phyloP scores from a whole-genome alignment of 345 rosid genomes.

The Rubroshorea leprosula region DNA sequence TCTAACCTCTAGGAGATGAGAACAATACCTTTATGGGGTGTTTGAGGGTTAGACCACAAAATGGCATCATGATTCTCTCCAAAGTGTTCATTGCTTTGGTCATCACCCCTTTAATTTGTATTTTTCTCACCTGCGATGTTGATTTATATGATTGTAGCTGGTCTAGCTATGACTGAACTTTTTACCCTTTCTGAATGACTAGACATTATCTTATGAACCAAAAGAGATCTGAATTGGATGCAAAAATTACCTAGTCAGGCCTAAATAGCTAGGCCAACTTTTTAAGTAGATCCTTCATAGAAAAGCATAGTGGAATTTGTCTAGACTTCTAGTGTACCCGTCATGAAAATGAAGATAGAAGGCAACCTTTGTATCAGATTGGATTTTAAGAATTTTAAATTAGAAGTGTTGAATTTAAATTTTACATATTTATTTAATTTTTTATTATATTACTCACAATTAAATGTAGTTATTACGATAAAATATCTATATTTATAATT shows the following conservation, averaged over 20 bases:
- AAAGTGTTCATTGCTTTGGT: background rate
- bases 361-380: too few relatives aligned
- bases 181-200: background rate
- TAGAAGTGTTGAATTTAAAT: background rate
- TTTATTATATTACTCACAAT: too few relatives aligned
- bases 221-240: background rate
- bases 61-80: conserved; percentile 22
- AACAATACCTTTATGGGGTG: conserved; percentile 17
- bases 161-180: background rate
- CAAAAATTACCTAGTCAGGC: background rate
- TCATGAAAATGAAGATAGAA: too few relatives aligned
- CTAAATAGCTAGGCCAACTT: background rate
- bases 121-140: too few relatives aligned
- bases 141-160: background rate
- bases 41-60: conserved; percentile 24
- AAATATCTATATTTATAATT: too few relatives aligned
- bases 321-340: too few relatives aligned
- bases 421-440: too few relatives aligned
- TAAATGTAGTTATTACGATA: too few relatives aligned
- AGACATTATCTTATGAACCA: background rate
- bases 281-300: background rate
- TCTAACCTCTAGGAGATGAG: conserved; percentile 12
- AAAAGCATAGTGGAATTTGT: background rate
- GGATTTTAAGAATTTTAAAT: background rate
- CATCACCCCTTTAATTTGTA: background rate